Percentiles rank a stretch among this genome's conserved stretches.
phyloP scores from a whole-genome alignment of 345 rosid species.

The Hibiscus tridactylites region DNA sequence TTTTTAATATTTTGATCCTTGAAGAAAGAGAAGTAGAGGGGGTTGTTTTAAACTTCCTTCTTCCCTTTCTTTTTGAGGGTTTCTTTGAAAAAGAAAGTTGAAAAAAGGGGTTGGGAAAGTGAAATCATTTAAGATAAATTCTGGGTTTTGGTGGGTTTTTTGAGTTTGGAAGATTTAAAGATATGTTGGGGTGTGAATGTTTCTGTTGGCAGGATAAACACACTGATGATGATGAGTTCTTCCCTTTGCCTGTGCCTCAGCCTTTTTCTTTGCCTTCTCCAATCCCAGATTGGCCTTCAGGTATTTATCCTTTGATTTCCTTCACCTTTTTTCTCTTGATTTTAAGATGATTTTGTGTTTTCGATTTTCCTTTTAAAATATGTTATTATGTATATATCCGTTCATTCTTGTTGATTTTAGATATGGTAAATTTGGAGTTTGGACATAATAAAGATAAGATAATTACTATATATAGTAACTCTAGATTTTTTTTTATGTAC shows the following conservation, averaged over 20 bases:
- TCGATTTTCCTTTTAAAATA: too few relatives aligned
- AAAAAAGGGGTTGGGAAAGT: background rate
- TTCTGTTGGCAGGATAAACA: constrained; percentile 32
- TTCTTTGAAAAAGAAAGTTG: too few relatives aligned
- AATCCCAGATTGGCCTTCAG: constrained; percentile 67
- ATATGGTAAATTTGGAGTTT: too few relatives aligned
- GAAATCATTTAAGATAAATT: background rate
- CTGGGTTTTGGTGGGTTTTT: too few relatives aligned
- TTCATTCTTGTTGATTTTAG: too few relatives aligned
- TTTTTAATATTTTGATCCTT: background rate
- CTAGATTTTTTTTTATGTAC: background rate
- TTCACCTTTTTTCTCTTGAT: background rate
- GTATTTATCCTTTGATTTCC: constrained; percentile 17
- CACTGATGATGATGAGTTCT: constrained; percentile 12
- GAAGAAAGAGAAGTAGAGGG: too few relatives aligned
- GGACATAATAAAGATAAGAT: too few relatives aligned
- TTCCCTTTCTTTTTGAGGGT: constrained; percentile 2
- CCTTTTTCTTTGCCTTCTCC: constrained; percentile 58
- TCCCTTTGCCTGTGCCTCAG: constrained; percentile 3
- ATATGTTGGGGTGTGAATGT: constrained; percentile 63
- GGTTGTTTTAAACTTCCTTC: background rate
- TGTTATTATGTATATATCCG: too few relatives aligned
- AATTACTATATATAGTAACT: background rate
- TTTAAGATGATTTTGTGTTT: too few relatives aligned
- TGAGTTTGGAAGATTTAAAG: background rate